A percentile compares a stretch with the other conserved stretches of the same genome.
Evolutionary conservation across 352 stramenopile species (phyloP).

Genomic region (Pythium aquatile): DNA sequence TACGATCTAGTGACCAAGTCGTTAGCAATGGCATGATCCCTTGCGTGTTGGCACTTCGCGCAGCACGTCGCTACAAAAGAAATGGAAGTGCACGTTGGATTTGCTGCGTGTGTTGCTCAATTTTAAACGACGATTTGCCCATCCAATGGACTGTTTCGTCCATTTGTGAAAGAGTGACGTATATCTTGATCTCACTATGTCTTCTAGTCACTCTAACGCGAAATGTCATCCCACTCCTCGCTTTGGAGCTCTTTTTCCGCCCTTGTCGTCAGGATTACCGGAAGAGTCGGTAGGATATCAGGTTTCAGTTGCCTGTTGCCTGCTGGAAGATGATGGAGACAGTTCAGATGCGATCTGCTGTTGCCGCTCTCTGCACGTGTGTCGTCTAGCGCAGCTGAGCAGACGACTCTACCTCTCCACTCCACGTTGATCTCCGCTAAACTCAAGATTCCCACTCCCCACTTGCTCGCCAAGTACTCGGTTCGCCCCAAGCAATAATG

Average conservation of each 20-base stretch:
- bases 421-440: not conserved
- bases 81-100: not conserved
- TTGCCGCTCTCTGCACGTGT: not conserved
- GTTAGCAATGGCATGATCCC: not conserved
- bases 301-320: not conserved
- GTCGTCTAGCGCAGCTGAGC: not conserved
- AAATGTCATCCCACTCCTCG: not conserved
- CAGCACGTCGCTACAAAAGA: not conserved
- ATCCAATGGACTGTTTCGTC: not conserved
- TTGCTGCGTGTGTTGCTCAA: not conserved
- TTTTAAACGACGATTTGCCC: not conserved
- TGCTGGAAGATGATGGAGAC: not conserved
- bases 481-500: not conserved
- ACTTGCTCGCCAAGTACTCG: slow-evolving; percentile 3
- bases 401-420: not conserved
- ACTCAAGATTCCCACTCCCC: not conserved
- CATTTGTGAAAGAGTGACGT: not conserved
- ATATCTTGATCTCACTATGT: not conserved
- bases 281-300: not conserved
- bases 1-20: not conserved
- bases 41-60: too few relatives aligned
- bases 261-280: not conserved
- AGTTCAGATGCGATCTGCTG: not conserved
- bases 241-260: not conserved
- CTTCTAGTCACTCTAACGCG: not conserved